Conservation (phyloP, 164 flowering plant species). For the Chloranthus sessilifolius region DNA sequence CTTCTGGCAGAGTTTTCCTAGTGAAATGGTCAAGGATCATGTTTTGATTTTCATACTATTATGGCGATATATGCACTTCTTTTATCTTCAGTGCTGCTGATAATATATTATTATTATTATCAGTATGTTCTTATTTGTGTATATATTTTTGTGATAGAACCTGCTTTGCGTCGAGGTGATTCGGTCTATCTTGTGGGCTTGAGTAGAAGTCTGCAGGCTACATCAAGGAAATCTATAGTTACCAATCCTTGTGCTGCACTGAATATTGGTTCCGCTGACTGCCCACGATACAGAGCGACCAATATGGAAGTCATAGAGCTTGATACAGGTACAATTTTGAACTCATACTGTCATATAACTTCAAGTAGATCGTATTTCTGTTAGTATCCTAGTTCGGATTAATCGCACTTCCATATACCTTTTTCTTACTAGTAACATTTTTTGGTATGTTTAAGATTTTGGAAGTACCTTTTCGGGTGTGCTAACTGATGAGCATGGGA, state of each 20-base stretch:
- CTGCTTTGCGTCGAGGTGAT: constrained; percentile 83
- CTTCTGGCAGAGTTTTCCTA: no score
- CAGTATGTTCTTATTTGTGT: no score
- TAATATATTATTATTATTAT: no score
- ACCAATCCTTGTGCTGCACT: constrained; percentile 92
- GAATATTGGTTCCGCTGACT: constrained; percentile 87
- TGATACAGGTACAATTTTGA: constrained; percentile 59
- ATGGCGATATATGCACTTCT: no score
- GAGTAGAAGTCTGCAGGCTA: constrained; percentile 87
- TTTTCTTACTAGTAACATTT: not conserved
- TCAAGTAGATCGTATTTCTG: constrained; percentile 5
- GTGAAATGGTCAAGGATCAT: no score
- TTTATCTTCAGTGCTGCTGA: no score
- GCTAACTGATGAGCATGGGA: constrained; percentile 83
- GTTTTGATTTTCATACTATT: no score
- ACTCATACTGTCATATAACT: not conserved
- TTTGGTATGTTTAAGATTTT: constrained; percentile 49
- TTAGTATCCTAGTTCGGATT: not conserved
- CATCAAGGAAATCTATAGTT: constrained; percentile 89
- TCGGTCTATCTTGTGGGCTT: constrained; percentile 87
- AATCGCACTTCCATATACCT: not conserved
- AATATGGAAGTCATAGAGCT: constrained; percentile 98
- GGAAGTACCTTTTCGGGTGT: constrained; percentile 94
- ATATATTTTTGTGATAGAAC: constrained; percentile 62
- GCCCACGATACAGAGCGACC: constrained; percentile 89